phyloP scores from a whole-genome alignment of 129 eudicot genomes.

The Flaveria brownii region DNA sequence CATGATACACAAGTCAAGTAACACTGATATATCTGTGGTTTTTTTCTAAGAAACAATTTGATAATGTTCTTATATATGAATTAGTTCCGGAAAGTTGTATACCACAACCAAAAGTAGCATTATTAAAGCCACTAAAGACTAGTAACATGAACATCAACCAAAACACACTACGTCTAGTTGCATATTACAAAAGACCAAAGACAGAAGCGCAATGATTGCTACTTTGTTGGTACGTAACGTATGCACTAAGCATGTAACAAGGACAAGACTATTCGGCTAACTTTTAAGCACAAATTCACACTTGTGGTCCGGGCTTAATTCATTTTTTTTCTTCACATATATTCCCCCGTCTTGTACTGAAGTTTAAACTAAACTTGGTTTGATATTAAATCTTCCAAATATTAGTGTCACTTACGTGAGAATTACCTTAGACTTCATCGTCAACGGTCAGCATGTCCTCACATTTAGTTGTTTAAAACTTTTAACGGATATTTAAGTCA shows the following conservation, averaged over 20 bases:
- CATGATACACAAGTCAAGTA: too few species aligned
- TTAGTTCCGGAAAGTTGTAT: neutral
- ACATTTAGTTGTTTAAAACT: conserved; percentile 13
- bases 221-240: neutral
- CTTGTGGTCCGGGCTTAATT: conserved; percentile 33
- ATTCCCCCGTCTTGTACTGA: conserved; percentile 30
- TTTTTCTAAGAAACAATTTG: too few species aligned
- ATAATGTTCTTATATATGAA: too few species aligned
- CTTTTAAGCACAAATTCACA: conserved; percentile 35
- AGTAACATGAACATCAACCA: neutral
- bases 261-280: neutral
- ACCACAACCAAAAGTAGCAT: neutral
- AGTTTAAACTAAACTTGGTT: conserved; percentile 29
- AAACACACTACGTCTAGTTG: neutral
- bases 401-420: conserved; percentile 22
- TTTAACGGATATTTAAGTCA: too few species aligned
- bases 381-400: conserved; percentile 41
- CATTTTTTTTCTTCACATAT: conserved; percentile 27
- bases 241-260: conserved; percentile 16
- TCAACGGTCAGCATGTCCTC: conserved; percentile 18
- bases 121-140: neutral
- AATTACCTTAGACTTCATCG: conserved; percentile 10
- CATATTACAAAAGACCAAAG: neutral
- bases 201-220: neutral
- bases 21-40: too few species aligned